Evolutionary conservation across 805 yeast genomes (phyloP).

Genomic region (Sugiyamaella lignohabitans): DNA sequence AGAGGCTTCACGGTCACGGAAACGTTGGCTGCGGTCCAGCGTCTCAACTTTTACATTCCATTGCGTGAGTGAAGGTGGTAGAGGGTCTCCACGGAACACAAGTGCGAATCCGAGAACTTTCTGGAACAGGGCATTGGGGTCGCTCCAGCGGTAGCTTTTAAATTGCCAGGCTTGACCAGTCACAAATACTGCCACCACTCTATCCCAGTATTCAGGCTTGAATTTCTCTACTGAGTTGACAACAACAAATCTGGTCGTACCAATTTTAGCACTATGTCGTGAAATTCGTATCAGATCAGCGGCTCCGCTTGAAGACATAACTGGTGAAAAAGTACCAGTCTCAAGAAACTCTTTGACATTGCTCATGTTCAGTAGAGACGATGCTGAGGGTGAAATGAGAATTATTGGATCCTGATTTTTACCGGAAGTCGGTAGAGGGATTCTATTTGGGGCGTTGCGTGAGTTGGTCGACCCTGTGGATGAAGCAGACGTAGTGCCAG

Average conservation of each 20-base stretch:
- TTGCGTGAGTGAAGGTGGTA: constrained; percentile 66
- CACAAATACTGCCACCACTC: constrained; percentile 91
- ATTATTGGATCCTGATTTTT: constrained; percentile 56
- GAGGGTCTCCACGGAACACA: constrained; percentile 67
- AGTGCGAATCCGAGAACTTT: constrained; percentile 77
- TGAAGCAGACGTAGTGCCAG: neutral
- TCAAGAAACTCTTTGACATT: constrained; percentile 67
- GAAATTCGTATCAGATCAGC: constrained; percentile 43
- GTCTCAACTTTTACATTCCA: constrained; percentile 85
- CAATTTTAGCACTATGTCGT: constrained; percentile 51
- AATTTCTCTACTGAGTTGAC: constrained; percentile 84
- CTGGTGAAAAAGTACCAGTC: constrained; percentile 59
- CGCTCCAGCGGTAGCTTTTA: constrained; percentile 73
- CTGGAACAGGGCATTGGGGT: constrained; percentile 76
- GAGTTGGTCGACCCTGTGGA: neutral
- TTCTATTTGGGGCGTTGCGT: neutral
- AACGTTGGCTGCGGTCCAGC: constrained; percentile 75
- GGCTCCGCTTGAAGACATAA: constrained; percentile 31
- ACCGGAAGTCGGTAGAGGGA: constrained; percentile 10
- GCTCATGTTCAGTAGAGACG: constrained; percentile 57
- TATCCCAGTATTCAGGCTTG: constrained; percentile 96
- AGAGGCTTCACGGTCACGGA: constrained; percentile 81
- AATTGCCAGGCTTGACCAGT: constrained; percentile 99
- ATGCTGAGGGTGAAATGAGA: constrained; percentile 71
- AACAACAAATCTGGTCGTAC: constrained; percentile 62